Conservation (phyloP, 2,329 filamentous ascomycete species). For the Paraphaeosphaeria minitans region DNA sequence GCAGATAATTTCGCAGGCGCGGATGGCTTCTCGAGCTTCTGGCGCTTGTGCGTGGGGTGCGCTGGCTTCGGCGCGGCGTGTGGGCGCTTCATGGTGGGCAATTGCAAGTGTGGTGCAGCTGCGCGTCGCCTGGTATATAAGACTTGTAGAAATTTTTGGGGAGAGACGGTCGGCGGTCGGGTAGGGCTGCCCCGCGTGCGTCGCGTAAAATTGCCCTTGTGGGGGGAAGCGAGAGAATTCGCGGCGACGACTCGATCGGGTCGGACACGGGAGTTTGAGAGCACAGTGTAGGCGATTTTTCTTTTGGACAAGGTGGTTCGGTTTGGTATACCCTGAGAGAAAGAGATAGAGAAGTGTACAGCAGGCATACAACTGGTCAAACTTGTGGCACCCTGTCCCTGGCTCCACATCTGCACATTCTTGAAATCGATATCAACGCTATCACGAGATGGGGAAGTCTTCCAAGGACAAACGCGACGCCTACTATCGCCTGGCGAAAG, state of each 20-base stretch:
- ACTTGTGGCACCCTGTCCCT: neutral
- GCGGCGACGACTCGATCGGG: no score
- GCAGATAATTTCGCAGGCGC: conserved; percentile 26
- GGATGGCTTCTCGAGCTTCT: conserved; percentile 42
- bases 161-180: conserved; percentile 2
- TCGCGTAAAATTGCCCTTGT: conserved; percentile 30
- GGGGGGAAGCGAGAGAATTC: conserved; percentile 3
- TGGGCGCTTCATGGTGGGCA: conserved; percentile 43
- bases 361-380: neutral
- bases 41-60: conserved; percentile 51
- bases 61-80: conserved; percentile 45
- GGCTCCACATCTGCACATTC: neutral
- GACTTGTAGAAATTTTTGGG: conserved; percentile 21
- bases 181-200: conserved; percentile 15
- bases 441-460: conserved; percentile 79
- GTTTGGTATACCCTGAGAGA: neutral
- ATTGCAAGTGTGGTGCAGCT: neutral
- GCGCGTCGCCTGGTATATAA: conserved; percentile 2
- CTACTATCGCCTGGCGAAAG: conserved; percentile 96
- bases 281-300: no score
- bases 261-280: no score
- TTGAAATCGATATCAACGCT: neutral
- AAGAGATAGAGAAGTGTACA: neutral
- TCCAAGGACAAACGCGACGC: conserved; percentile 99
- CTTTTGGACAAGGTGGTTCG: neutral